These are phyloP conservation scores for Durio zibethinus DNA, from an alignment of 345 rosid species.

Conservation along the genomic window DNA sequence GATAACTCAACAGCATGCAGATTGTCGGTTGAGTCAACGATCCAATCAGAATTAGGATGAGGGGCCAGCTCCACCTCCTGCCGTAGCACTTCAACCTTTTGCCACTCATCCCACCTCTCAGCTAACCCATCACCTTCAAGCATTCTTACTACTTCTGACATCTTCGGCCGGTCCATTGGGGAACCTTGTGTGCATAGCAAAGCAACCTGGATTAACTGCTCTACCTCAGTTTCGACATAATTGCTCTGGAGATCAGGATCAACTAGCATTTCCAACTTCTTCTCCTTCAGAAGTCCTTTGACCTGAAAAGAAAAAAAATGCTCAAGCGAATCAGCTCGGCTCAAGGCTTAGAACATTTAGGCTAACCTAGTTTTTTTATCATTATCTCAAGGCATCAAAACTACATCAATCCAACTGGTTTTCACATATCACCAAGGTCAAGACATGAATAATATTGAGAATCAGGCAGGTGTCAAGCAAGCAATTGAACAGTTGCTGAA, in stretches of 20 bases:
- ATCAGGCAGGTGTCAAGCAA: not conserved
- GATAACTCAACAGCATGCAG: slow-evolving; percentile 92
- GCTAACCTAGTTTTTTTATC: not conserved
- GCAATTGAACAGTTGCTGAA: not conserved
- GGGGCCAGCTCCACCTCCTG: slow-evolving; percentile 77
- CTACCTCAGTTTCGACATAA: slow-evolving; percentile 71
- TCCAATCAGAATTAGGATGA: slow-evolving; percentile 80
- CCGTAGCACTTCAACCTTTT: slow-evolving; percentile 81
- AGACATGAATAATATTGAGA: not conserved
- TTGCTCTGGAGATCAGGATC: slow-evolving; percentile 87
- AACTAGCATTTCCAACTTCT: slow-evolving; percentile 84
- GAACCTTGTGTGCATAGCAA: slow-evolving; percentile 91
- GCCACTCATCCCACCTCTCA: slow-evolving; percentile 98
- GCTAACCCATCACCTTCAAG: slow-evolving; percentile 94
- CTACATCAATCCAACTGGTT: not conserved
- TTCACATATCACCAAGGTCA: not conserved
- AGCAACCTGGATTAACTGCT: slow-evolving; percentile 92
- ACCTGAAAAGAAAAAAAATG: slow-evolving; percentile 52
- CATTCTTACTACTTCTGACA: slow-evolving; percentile 95
- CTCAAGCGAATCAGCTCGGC: not conserved
- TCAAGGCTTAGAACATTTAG: not conserved
- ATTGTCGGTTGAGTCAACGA: slow-evolving; percentile 84
- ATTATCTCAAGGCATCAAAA: not conserved
- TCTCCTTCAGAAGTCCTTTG: slow-evolving; percentile 93
- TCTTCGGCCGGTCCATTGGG: slow-evolving; percentile 90